A percentile compares a stretch with the other conserved stretches of the same genome.
Conservation (phyloP, 2,329 filamentous ascomycete species). For the Magnaporthales sp. region DNA sequence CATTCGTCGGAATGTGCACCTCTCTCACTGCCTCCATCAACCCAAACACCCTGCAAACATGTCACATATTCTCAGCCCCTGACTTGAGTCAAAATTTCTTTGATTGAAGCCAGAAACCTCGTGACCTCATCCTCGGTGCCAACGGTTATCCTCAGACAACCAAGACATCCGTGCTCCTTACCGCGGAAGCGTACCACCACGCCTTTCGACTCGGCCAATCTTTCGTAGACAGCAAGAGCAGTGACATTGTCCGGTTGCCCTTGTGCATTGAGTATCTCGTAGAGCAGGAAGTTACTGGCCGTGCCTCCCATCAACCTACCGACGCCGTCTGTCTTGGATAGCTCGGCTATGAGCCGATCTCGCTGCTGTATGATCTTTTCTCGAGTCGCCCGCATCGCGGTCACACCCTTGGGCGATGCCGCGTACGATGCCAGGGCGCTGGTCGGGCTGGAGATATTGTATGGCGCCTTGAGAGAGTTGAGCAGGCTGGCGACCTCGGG, state of each 20-base stretch:
- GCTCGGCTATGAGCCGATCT: conserved; percentile 61
- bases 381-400: conserved; percentile 63
- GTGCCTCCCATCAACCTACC: conserved; percentile 73
- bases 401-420: conserved; percentile 57
- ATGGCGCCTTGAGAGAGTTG: conserved; percentile 91
- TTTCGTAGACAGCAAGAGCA: conserved; percentile 75
- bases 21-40: not conserved
- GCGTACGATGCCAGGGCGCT: conserved; percentile 71
- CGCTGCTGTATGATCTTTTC: conserved; percentile 67
- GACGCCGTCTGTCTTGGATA: conserved; percentile 69
- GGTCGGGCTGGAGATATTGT: conserved; percentile 88
- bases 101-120: conserved; percentile 64
- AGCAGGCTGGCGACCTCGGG: conserved; percentile 68
- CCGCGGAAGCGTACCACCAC: conserved; percentile 92
- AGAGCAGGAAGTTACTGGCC: conserved; percentile 83
- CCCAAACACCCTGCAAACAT: conserved; percentile 6
- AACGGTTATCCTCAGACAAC: conserved; percentile 84
- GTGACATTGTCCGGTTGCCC: conserved; percentile 71
- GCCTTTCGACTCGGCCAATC: conserved; percentile 73
- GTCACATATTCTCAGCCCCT: conserved; percentile 16
- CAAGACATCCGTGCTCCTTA: conserved; percentile 81
- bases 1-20: not conserved
- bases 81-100: conserved; percentile 37
- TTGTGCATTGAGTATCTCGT: conserved; percentile 68
- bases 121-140: conserved; percentile 83